These are phyloP conservation scores for Erythrophleum ivorense DNA, from an alignment of 331 rosid species.

Conservation along the genomic window DNA sequence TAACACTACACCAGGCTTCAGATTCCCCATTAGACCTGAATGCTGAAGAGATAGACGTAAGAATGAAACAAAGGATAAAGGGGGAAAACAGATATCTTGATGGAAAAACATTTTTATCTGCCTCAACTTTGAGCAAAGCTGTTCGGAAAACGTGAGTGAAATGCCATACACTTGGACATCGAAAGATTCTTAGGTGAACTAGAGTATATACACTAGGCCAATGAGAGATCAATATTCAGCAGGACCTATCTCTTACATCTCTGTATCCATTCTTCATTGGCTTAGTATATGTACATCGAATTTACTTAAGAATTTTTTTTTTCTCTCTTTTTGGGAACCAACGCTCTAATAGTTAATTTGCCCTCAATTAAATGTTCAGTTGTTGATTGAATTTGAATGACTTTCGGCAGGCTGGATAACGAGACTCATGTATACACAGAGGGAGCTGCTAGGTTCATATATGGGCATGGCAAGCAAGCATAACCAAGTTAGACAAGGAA, in stretches of 20 bases:
- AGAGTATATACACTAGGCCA: no score
- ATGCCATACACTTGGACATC: neutral
- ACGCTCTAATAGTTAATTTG: neutral
- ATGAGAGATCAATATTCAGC: no score
- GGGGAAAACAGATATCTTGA: conserved; percentile 88
- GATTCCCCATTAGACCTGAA: conserved; percentile 68
- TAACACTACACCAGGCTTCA: conserved; percentile 61
- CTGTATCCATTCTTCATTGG: no score
- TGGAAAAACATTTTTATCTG: conserved; percentile 87
- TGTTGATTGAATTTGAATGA: conserved; percentile 22
- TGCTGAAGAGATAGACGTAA: conserved; percentile 79
- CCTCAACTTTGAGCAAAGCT: conserved; percentile 91
- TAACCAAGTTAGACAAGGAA: conserved; percentile 46
- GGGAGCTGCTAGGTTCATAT: conserved; percentile 89
- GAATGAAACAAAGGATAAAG: conserved; percentile 71
- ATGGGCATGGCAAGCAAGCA: conserved; percentile 79
- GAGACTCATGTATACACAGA: conserved; percentile 95
- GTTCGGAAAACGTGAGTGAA: conserved; percentile 82
- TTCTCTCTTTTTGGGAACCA: no score
- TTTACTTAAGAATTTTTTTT: neutral
- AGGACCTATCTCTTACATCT: no score
- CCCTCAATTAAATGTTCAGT: neutral
- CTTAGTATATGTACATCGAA: neutral
- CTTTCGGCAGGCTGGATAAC: conserved; percentile 68
- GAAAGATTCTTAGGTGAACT: no score